Base-by-base conservation (phyloP, 305 asterid species). In the Lippia alba region DNA sequence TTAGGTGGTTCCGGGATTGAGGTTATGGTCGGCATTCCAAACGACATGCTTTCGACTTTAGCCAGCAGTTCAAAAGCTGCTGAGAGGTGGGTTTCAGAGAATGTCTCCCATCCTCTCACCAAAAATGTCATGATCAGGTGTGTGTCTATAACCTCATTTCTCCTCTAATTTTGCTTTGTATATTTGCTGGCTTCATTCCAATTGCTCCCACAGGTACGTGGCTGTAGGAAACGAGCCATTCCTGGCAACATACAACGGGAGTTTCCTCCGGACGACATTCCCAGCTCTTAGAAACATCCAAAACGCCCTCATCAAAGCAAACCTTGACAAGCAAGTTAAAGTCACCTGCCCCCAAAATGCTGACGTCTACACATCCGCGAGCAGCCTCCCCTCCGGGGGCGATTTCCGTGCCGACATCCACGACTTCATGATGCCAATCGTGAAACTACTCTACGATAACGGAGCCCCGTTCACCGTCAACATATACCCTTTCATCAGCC, bases 1-100 rank as follows among this genome's bases (percentile, higher is more conserved):
- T 53, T 92, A 64, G 85, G 90, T 1, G 71, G 75, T 60, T 81
- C 92, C 6, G 91, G 87, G 44, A 85, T 92, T 74, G 92, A 92
- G 77, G 98, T 92, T 49, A 90, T 90, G 97, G 96, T 92, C 16
- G 97, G 97, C 51, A 92, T 92, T 66, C 97, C 98, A 2, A 92
- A 92, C 57, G 97, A 92, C 82, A 82, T 87, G 97, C 93, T 92
- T 34, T 24, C 86, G 0, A n/a, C 83, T 53, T 64, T 92, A 18
- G 94, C 91, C 65, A 14, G 71, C 57, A 90, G 80, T 66, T 41
- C 83, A 30, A 90, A 88, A 72, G 87, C 91, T 36, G 97, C 96
- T 45, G 90, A 92, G 50, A 82, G 71, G 78, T 92, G 97, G 96
- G 98, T 92, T 36, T 64, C 86, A 0, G 65, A 88, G 69, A 92